Evolutionary conservation across 202 grass and related monocot genomes (phyloP).

Genomic region (Digitaria exilis): DNA sequence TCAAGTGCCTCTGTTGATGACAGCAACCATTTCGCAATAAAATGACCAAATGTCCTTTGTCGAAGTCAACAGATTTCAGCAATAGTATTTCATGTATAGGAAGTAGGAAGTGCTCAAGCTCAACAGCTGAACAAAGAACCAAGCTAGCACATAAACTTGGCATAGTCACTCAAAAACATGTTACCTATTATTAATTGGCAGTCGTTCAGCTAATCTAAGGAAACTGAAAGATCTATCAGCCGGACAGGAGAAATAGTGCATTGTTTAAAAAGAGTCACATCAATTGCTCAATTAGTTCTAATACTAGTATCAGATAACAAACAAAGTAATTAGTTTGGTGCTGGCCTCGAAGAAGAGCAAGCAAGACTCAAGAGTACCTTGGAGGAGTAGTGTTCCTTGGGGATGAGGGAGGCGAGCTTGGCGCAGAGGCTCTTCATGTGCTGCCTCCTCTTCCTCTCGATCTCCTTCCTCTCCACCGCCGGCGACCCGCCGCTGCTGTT

Average conservation of each 20-base stretch:
- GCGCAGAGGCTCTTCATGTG: conserved; percentile 59
- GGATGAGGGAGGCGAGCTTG: conserved; percentile 59
- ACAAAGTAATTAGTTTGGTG: neutral
- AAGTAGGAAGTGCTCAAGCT: neutral
- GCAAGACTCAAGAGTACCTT: conserved; percentile 39
- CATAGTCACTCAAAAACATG: too few species aligned
- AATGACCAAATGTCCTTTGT: neutral
- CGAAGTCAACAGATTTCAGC: neutral
- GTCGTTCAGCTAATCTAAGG: neutral
- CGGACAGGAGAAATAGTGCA: neutral
- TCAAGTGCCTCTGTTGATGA: too few species aligned
- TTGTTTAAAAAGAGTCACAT: neutral
- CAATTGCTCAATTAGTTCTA: neutral
- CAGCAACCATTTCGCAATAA: too few species aligned
- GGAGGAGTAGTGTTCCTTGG: conserved; percentile 46
- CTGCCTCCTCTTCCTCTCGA: conserved; percentile 61
- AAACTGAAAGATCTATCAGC: neutral
- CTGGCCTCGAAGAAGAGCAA: neutral
- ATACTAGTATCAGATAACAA: neutral
- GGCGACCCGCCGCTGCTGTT: neutral
- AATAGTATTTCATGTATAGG: conserved; percentile 22
- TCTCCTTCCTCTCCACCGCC: conserved; percentile 51
- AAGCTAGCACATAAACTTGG: too few species aligned
- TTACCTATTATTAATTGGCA: too few species aligned
- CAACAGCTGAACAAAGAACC: neutral